These are phyloP conservation scores for Sclerotinia subarctica DNA, from an alignment of 2,329 filamentous ascomycete species.

Conservation along the genomic window DNA sequence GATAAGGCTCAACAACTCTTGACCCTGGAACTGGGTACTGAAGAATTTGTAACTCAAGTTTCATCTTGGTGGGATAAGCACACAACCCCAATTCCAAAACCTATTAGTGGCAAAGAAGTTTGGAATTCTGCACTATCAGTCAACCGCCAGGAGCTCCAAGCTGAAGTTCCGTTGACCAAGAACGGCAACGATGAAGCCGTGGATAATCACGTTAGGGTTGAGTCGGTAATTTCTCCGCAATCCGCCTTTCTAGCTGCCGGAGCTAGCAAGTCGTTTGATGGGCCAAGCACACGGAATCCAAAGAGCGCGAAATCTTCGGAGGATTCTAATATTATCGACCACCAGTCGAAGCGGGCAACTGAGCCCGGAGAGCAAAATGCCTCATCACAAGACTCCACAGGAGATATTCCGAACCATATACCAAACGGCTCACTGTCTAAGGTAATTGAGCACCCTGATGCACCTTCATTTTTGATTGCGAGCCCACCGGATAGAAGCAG, in stretches of 20 bases:
- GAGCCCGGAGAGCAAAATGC: background rate
- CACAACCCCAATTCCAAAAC: background rate
- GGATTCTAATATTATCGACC: background rate
- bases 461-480: background rate
- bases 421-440: background rate
- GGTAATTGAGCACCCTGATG: constrained; percentile 4
- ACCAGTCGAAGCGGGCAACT: background rate
- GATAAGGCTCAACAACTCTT: background rate
- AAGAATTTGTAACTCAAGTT: background rate
- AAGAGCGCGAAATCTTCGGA: too few relatives aligned
- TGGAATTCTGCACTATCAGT: background rate
- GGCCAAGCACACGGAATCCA: background rate
- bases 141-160: background rate
- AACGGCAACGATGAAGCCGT: background rate
- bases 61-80: background rate
- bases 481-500: background rate
- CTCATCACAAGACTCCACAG: background rate
- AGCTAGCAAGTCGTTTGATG: background rate
- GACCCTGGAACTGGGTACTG: background rate
- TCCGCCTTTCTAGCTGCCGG: background rate
- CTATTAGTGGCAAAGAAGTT: background rate
- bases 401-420: background rate
- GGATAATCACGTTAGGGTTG: background rate
- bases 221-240: background rate
- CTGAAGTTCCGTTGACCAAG: background rate